Percentiles rank a stretch among this genome's conserved stretches.
Conservation (phyloP, 192 early-diverging fungal genomes). For the Entrophospora sp. region DNA sequence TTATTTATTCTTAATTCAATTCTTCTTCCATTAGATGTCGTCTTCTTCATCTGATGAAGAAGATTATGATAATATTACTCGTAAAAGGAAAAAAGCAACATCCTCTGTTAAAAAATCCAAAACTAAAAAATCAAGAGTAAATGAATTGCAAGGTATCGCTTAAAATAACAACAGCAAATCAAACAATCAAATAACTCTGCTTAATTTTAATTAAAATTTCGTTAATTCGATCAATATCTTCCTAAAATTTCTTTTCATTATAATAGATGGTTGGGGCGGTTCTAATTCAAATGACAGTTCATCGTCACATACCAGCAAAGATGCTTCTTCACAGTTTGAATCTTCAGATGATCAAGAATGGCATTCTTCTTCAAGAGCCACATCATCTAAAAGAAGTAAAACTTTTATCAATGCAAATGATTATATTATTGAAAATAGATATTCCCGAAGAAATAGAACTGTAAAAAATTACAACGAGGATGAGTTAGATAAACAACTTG, state of each 20-base stretch:
- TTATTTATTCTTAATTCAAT: not conserved
- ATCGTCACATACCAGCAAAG: not conserved
- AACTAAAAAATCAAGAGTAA: not conserved
- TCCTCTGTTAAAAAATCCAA: not conserved
- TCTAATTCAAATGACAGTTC: not conserved
- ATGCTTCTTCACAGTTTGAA: not conserved
- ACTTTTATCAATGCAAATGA: not conserved
- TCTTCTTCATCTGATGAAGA: not conserved
- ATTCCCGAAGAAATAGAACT: slow-evolving; percentile 29
- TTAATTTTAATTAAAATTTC: too few relatives aligned
- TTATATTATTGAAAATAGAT: slow-evolving; percentile 14
- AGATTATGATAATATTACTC: not conserved
- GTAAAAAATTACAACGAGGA: slow-evolving; percentile 37
- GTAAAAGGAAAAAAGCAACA: not conserved
- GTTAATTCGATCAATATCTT: too few relatives aligned
- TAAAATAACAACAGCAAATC: too few relatives aligned
- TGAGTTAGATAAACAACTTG: slow-evolving; percentile 25
- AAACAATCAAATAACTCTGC: too few relatives aligned
- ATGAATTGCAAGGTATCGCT: not conserved
- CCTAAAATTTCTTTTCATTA: not conserved
- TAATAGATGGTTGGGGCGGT: not conserved
- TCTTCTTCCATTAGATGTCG: not conserved
- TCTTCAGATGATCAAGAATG: not conserved
- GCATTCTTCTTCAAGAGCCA: slow-evolving; percentile 5
- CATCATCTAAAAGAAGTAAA: slow-evolving; percentile 13